Base-by-base conservation (phyloP, 768 basidiomycete species). In the Dioszegia aurantiaca region DNA sequence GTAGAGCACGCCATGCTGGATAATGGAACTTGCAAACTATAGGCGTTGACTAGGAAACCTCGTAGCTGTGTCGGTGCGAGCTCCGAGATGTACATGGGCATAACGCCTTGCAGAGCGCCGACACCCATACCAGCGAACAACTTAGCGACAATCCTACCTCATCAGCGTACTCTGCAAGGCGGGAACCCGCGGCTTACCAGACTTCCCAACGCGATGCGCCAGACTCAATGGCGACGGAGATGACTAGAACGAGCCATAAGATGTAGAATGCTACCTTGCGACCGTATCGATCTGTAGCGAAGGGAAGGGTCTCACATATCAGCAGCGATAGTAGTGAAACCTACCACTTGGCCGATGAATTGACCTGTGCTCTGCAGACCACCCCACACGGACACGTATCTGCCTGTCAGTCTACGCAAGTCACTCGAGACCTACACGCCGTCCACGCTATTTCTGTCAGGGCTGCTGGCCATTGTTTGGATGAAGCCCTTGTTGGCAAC, bases 1-100 rank as follows among this genome's bases (percentile, higher is more conserved):
- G n/a, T n/a, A n/a, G n/a, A n/a, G n/a, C n/a, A 44, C 21, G 43
- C 10, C 11, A 16, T 17, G 36, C 9, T 9, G 17, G 36, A 9
- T 37, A 37, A 37, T 37, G 36, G 19, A 10, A 62, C 45, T 47
- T 23, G 26, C 61, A 61, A 64, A 27, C 56, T 45, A 43, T 69
- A 69, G 12, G 64, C 58, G 31, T 65, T 62, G 56, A 62, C 61
- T 16, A 65, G 40, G 49, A 65, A 61, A 40, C 67, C 67, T 45
- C 66, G 52, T 21, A 64, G 37, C 24, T 61, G 59, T 12, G 54
- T 53, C 1, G 66, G 66, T 4, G 48, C 19, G 14, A 59, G 55
- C 55, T 68, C 67, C 3, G 60, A 33, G 30, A 68, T 58, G 51
- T 65, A 68, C 24, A 65, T 45, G 16, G 67, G 67, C 10, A 62